Evolutionary conservation across 2,329 filamentous ascomycete species (phyloP).

Genomic region (Diaporthe eres): DNA sequence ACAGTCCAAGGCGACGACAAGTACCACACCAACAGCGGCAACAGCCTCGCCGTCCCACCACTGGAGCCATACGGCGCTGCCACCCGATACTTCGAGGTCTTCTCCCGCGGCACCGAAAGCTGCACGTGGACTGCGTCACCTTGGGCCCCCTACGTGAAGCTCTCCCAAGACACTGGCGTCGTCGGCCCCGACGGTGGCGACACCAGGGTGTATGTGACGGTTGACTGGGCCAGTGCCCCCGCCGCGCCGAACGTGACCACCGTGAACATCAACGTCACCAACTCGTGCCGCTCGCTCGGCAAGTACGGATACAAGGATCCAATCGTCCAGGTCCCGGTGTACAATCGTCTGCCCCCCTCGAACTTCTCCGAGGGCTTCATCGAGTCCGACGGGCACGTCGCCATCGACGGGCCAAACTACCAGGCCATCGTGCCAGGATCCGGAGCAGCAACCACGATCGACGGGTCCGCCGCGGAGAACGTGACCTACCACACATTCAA

Average conservation of each 20-base stretch:
- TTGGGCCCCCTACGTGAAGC: slow-evolving; percentile 63
- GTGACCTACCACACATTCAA: slow-evolving; percentile 67
- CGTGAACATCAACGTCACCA: slow-evolving; percentile 67
- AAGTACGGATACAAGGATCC: slow-evolving; percentile 58
- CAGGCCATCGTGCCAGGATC: slow-evolving; percentile 56
- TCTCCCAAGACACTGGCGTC: slow-evolving; percentile 64
- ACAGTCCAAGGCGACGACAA: slow-evolving; percentile 77
- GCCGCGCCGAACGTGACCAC: slow-evolving; percentile 57
- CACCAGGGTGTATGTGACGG: slow-evolving; percentile 65
- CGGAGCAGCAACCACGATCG: slow-evolving; percentile 40
- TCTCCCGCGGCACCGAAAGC: slow-evolving; percentile 67
- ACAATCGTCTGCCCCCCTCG: slow-evolving; percentile 61
- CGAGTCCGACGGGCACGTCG: slow-evolving; percentile 71
- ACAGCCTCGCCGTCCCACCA: slow-evolving; percentile 66
- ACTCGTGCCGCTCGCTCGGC: slow-evolving; percentile 59
- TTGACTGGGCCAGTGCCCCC: slow-evolving; percentile 66
- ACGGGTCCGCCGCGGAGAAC: slow-evolving; percentile 38
- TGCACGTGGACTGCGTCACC: slow-evolving; percentile 68
- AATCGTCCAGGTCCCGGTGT: slow-evolving; percentile 68
- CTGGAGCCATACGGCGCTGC: slow-evolving; percentile 71
- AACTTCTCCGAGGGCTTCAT: slow-evolving; percentile 72
- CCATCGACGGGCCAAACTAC: slow-evolving; percentile 69
- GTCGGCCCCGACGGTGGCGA: slow-evolving; percentile 65
- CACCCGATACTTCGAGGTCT: slow-evolving; percentile 75
- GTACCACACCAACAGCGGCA: slow-evolving; percentile 69